Evolutionary conservation across 305 asterid genomes (phyloP).

Genomic region (Ajuga reptans): DNA sequence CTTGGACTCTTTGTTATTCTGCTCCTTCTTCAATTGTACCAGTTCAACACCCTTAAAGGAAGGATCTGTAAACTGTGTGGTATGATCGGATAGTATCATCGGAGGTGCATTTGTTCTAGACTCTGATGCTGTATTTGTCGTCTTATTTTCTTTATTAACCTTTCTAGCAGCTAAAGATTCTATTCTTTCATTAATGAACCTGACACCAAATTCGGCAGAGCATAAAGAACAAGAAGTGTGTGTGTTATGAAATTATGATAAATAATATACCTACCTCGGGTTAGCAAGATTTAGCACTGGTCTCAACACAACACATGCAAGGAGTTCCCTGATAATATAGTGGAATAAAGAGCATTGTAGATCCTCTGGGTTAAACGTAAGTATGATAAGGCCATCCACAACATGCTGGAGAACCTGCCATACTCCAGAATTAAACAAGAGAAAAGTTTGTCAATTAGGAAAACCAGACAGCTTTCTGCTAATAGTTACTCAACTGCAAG

Average conservation of each 20-base stretch:
- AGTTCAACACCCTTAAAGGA: constrained; percentile 83
- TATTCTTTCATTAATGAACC: constrained; percentile 92
- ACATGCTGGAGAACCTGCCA: constrained; percentile 95
- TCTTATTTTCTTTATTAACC: constrained; percentile 46
- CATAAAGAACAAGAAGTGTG: constrained; percentile 29
- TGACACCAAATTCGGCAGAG: constrained; percentile 33
- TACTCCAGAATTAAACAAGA: constrained; percentile 25
- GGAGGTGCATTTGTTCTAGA: constrained; percentile 39
- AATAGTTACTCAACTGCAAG: constrained; percentile 5
- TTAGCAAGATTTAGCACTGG: constrained; percentile 86
- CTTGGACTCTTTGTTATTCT: constrained; percentile 29
- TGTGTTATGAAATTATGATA: constrained; percentile 18
- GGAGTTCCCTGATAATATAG: constrained; percentile 72
- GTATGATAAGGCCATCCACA: constrained; percentile 74
- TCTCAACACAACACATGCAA: constrained; percentile 82
- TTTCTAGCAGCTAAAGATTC: constrained; percentile 62
- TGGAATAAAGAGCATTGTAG: constrained; percentile 75
- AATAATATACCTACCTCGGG: constrained; percentile 54
- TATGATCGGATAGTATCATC: constrained; percentile 42
- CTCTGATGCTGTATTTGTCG: constrained; percentile 32
- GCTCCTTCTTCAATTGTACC: constrained; percentile 74
- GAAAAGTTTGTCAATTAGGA: constrained; percentile 19
- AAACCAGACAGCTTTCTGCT: constrained; percentile 19
- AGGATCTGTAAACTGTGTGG: constrained; percentile 56
- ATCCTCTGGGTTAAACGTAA: constrained; percentile 71